Evolutionary conservation across 2,329 filamentous ascomycete species (phyloP).

Genomic region (Trichoderma gracile): DNA sequence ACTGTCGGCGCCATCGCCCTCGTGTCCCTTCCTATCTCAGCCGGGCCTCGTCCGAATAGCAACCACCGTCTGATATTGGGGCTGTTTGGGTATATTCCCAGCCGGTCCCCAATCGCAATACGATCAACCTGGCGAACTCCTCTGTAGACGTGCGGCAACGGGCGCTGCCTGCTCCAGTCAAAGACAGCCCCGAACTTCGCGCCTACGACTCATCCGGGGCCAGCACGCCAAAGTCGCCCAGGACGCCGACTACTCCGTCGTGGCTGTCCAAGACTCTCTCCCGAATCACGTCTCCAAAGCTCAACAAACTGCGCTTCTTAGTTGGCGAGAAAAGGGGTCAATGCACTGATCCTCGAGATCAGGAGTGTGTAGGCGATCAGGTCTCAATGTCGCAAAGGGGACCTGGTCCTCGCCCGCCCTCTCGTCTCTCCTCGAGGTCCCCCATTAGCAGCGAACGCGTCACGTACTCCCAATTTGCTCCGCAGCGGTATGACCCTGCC

Average conservation of each 20-base stretch:
- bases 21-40: not conserved
- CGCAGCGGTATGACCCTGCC: conserved; percentile 30
- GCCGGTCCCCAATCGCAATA: conserved; percentile 35
- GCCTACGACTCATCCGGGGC: conserved; percentile 38
- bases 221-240: conserved; percentile 40
- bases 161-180: conserved; percentile 34
- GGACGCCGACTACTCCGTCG: conserved; percentile 40
- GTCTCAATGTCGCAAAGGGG: conserved; percentile 65
- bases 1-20: conserved; percentile 3
- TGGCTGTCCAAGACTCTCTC: conserved; percentile 34
- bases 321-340: conserved; percentile 43
- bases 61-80: conserved; percentile 26
- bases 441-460: conserved; percentile 41
- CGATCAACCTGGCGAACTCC: conserved; percentile 40
- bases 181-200: conserved; percentile 38
- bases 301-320: conserved; percentile 30
- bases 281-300: conserved; percentile 31
- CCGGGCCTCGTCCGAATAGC: conserved; percentile 13
- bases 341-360: conserved; percentile 58
- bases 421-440: conserved; percentile 51
- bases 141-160: conserved; percentile 40
- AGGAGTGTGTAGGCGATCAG: conserved; percentile 57
- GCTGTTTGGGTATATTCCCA: conserved; percentile 42
- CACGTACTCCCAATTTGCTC: conserved; percentile 32
- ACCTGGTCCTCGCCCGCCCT: conserved; percentile 57